phyloP scores from a whole-genome alignment of 768 basidiomycete species.

The Tulasnella sp. region DNA sequence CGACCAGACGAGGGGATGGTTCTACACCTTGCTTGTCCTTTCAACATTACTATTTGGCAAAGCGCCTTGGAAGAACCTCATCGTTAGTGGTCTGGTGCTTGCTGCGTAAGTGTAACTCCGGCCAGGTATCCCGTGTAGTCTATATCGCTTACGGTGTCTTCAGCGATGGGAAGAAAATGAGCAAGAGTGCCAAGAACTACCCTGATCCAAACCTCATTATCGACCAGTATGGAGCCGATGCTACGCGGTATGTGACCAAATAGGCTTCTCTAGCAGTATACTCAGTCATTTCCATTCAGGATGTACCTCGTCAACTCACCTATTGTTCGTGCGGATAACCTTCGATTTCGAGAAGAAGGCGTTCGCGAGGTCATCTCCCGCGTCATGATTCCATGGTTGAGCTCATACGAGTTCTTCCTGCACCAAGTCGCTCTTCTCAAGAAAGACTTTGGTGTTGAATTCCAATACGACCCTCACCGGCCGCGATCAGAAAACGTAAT shows the following conservation, averaged over 20 bases:
- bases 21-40: slow-evolving; percentile 93
- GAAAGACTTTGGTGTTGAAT: slow-evolving; percentile 63
- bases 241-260: slow-evolving; percentile 49
- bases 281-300: slow-evolving; percentile 30
- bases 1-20: slow-evolving; percentile 99
- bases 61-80: slow-evolving; percentile 97
- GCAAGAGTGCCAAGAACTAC: slow-evolving; percentile 92
- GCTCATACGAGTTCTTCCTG: slow-evolving; percentile 97
- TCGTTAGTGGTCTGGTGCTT: slow-evolving; percentile 89
- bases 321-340: slow-evolving; percentile 92
- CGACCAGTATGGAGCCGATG: slow-evolving; percentile 87
- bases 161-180: slow-evolving; percentile 99
- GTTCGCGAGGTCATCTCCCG: slow-evolving; percentile 92
- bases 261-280: neutral
- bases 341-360: slow-evolving; percentile 95
- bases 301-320: slow-evolving; percentile 99
- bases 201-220: slow-evolving; percentile 90
- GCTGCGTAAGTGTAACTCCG: slow-evolving; percentile 52
- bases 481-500: slow-evolving; percentile 82
- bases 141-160: neutral
- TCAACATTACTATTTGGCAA: slow-evolving; percentile 88
- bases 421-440: slow-evolving; percentile 83
- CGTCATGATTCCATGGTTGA: slow-evolving; percentile 96
- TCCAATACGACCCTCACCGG: slow-evolving; percentile 79
- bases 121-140: neutral